A percentile compares a stretch with the other conserved stretches of the same genome.
Evolutionary conservation across 306 rosid species (phyloP).

Genomic region (Spatholobus suberectus): DNA sequence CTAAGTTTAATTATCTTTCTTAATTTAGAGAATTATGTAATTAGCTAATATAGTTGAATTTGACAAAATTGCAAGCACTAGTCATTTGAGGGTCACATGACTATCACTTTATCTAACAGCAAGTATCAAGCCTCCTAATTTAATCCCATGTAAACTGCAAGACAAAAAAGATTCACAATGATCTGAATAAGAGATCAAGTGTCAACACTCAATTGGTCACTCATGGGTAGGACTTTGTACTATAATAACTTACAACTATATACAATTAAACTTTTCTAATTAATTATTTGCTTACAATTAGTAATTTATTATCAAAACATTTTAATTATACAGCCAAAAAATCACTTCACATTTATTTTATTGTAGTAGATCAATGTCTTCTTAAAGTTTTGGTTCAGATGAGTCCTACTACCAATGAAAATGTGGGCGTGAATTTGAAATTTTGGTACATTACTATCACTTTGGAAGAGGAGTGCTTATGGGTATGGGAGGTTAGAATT

Average conservation of each 20-base stretch:
- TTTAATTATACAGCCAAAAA: not conserved
- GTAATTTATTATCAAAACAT: not conserved
- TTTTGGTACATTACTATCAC: slow-evolving; percentile 14
- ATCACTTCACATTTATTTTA: not conserved
- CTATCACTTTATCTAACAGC: no score
- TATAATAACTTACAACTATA: not conserved
- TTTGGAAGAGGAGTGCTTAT: not conserved
- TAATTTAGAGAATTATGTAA: no score
- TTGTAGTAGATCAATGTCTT: not conserved
- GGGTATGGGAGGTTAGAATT: not conserved
- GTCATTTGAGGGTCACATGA: no score
- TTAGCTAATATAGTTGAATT: no score
- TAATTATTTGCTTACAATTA: not conserved
- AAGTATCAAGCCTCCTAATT: not conserved
- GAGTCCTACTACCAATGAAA: not conserved
- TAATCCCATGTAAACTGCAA: not conserved
- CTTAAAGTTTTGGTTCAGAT: not conserved
- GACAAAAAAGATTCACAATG: not conserved
- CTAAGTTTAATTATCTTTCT: no score
- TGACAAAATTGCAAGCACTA: no score
- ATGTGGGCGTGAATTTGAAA: not conserved
- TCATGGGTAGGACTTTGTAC: not conserved
- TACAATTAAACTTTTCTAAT: not conserved
- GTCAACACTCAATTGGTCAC: not conserved
- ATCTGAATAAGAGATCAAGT: not conserved